phyloP scores from a whole-genome alignment of 768 basidiomycete genomes.

The Hydnomerulius pinastri region DNA sequence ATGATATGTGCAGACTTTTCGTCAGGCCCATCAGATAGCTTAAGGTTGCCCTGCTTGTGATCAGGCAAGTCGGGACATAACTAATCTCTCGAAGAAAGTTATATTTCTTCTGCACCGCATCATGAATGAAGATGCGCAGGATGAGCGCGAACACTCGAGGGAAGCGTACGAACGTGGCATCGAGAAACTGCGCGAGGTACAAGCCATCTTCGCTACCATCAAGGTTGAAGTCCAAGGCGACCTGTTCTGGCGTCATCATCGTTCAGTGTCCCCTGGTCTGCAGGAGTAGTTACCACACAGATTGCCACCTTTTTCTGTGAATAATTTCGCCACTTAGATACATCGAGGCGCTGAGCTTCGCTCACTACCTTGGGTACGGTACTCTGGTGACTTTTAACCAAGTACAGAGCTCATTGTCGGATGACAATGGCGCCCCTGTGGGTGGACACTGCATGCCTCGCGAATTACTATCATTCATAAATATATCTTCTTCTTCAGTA shows the following conservation, averaged over 20 bases:
- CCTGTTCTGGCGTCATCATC: conserved; percentile 77
- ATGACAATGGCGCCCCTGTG: conserved; percentile 64
- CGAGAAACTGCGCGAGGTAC: conserved; percentile 68
- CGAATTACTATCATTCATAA: conserved; percentile 4
- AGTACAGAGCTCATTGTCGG: conserved; percentile 65
- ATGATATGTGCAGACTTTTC: conserved; percentile 9
- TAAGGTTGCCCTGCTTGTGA: conserved; percentile 1
- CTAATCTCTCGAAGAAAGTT: conserved; percentile 87
- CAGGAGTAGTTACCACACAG: conserved; percentile 57
- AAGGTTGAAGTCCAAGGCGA: conserved; percentile 63
- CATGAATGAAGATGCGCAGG: conserved; percentile 42
- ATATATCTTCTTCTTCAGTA: conserved; percentile 48
- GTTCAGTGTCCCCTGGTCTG: conserved; percentile 74
- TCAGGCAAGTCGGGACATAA: conserved; percentile 84
- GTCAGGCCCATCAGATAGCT: background rate
- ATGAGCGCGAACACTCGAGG: conserved; percentile 30
- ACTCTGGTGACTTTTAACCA: conserved; percentile 66
- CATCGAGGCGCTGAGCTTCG: conserved; percentile 90
- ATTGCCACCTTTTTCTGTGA: conserved; percentile 2
- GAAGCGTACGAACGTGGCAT: conserved; percentile 53
- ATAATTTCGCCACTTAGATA: conserved; percentile 46
- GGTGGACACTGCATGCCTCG: conserved; percentile 30
- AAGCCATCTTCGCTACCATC: conserved; percentile 61
- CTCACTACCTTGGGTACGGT: conserved; percentile 76
- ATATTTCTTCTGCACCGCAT: conserved; percentile 92